Evolutionary conservation across 208 protist genomes (phyloP), one percentile per base, ranked within the genome.

Genomic region (Leishmania amazonensis): DNA sequence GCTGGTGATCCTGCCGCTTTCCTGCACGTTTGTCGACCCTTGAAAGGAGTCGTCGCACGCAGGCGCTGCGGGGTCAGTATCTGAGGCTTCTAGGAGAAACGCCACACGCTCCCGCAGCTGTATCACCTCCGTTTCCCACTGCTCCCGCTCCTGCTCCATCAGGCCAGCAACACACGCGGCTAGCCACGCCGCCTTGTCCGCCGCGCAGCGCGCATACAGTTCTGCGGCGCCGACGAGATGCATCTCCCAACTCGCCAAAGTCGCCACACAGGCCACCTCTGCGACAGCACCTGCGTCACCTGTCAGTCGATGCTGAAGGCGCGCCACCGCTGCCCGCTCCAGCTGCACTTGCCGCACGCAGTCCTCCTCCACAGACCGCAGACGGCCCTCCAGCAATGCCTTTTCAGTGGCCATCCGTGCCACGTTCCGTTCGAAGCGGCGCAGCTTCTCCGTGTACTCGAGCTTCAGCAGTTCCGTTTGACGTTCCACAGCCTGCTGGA

Each of bases 61-160:
- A 31, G 28, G 24, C 11, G 40, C 6, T 54, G 6, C 68, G 9
- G 45, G 0, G 45, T 7, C 9, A 11, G 7, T 45, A 49, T 3
- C 21, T 4, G 31, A 21, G 70, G 38, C 78, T 17, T 74, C 78
- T 60, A 67, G 60, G 73, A 82, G 72, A 42, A 38, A 53, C 3
- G 78, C 77, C 42, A 88, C 71, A 19, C 65, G 81, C 81, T 88
- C 85, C 17, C 79, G 81, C 76, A 88, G 81, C 67, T 88, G 85
- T 38, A 88, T 54, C 42, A 80, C 49, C 64, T 88, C 81, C n/a
- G 81, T 88, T 64, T 88, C 85, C 79, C 84, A 87, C 78, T 81
- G 47, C 67, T 87, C 84, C 24, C 76, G 73, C 58, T 67, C 70
- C 76, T n/a, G 13, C n/a, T 81, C 72, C n/a, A 78, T 40, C 13